phyloP scores from a whole-genome alignment of 208 protist species.

The Vickermania spadyakhi region DNA sequence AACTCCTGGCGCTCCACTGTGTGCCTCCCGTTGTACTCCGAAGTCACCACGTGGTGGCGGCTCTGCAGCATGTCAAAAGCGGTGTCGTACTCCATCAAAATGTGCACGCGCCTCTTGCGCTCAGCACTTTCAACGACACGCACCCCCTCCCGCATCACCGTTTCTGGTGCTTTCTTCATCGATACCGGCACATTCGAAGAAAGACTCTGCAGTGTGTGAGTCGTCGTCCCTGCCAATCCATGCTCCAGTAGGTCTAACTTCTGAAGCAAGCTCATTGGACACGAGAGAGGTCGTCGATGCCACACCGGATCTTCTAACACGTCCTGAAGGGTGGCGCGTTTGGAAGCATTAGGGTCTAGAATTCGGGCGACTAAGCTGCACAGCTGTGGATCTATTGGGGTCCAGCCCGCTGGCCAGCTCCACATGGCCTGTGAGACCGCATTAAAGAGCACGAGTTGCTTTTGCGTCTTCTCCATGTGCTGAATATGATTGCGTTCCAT shows the following conservation, averaged over 20 bases:
- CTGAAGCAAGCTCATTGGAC: constrained; percentile 63
- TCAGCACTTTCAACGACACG: constrained; percentile 40
- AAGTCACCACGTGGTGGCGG: constrained; percentile 20
- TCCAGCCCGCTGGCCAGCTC: constrained; percentile 66
- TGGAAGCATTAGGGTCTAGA: constrained; percentile 30
- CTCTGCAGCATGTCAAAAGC: constrained; percentile 33
- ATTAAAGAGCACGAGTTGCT: constrained; percentile 61
- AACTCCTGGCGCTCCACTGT: constrained; percentile 28
- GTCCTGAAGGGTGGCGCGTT: constrained; percentile 57
- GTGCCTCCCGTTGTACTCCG: constrained; percentile 20
- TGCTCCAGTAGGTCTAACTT: constrained; percentile 67
- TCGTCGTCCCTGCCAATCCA: constrained; percentile 8
- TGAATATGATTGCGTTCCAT: constrained; percentile 41
- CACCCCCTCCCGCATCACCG: constrained; percentile 31
- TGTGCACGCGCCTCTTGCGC: constrained; percentile 32
- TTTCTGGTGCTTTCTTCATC: constrained; percentile 26
- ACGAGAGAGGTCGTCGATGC: constrained; percentile 70
- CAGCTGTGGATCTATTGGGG: constrained; percentile 36
- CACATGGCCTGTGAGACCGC: constrained; percentile 63
- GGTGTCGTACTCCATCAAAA: constrained; percentile 56
- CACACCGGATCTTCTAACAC: constrained; percentile 72
- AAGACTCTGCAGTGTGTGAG: constrained; percentile 25
- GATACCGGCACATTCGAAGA: constrained; percentile 24
- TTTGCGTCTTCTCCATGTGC: constrained; percentile 57
- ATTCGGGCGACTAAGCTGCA: constrained; percentile 55